phyloP scores from a whole-genome alignment of 2,329 filamentous ascomycete species.

The Hypoxylon sp. region DNA sequence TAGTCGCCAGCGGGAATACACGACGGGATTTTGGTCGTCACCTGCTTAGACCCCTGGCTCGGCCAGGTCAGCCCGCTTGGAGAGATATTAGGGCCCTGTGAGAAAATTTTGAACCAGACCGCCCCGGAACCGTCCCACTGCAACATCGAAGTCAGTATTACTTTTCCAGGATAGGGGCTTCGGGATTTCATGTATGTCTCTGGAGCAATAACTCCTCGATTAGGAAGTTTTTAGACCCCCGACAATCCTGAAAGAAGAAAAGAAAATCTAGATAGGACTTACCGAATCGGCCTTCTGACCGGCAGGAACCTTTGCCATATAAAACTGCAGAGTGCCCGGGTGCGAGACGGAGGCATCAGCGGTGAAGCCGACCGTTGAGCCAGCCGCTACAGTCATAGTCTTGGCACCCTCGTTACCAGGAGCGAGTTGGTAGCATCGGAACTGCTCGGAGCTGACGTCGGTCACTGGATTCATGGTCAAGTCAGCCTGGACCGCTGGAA shows the following conservation, averaged over 20 bases:
- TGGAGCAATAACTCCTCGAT: too few relatives aligned
- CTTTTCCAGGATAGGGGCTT: too few relatives aligned
- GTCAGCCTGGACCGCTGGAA: constrained; percentile 18
- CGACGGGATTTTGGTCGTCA: constrained; percentile 60
- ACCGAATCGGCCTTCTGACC: constrained; percentile 56
- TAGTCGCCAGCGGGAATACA: constrained; percentile 65
- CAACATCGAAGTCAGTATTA: too few relatives aligned
- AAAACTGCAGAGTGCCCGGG: constrained; percentile 59
- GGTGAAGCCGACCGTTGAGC: constrained; percentile 61
- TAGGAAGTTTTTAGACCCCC: too few relatives aligned
- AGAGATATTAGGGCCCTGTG: constrained; percentile 58
- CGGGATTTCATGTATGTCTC: too few relatives aligned
- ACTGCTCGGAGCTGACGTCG: constrained; percentile 62
- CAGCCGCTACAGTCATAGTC: constrained; percentile 61
- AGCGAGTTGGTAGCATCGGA: constrained; percentile 66
- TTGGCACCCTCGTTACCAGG: constrained; percentile 59
- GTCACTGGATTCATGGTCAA: constrained; percentile 55
- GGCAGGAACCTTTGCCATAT: constrained; percentile 59
- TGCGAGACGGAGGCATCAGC: constrained; percentile 61
- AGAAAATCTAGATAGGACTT: too few relatives aligned
- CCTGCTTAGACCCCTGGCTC: constrained; percentile 56
- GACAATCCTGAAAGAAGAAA: too few relatives aligned
- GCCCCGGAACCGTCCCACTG: constrained; percentile 57
- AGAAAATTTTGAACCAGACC: constrained; percentile 63
- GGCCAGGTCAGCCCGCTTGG: constrained; percentile 59